These are phyloP conservation scores for Ceratocystis cacaofunesta DNA, from an alignment of 2,329 filamentous ascomycete genomes.

Conservation along the genomic window DNA sequence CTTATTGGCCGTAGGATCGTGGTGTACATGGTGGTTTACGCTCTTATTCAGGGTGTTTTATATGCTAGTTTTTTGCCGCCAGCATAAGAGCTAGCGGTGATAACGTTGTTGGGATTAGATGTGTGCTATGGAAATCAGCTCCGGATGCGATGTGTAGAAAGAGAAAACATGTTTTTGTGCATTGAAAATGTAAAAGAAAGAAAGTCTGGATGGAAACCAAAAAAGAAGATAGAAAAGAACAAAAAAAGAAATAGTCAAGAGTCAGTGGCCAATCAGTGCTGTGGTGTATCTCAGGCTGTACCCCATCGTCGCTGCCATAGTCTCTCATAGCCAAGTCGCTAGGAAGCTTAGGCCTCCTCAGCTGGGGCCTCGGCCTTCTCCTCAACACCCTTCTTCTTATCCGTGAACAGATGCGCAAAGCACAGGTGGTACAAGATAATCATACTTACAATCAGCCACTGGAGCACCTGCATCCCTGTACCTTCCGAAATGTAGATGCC, in stretches of 20 bases:
- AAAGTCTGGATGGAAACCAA: neutral
- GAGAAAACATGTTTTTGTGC: neutral
- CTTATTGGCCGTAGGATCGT: constrained; percentile 31
- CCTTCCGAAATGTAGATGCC: constrained; percentile 10
- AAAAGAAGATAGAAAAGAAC: neutral
- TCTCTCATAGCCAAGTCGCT: neutral
- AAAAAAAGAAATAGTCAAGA: neutral
- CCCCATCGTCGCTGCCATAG: neutral
- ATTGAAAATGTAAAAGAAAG: neutral
- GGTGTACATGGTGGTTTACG: constrained; percentile 67
- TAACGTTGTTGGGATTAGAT: neutral
- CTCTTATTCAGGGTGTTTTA: constrained; percentile 62
- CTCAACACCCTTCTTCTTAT: constrained; percentile 10
- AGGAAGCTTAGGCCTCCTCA: neutral
- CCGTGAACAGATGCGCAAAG: constrained; percentile 15
- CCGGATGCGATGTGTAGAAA: neutral
- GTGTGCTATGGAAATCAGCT: neutral
- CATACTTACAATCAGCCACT: constrained; percentile 16
- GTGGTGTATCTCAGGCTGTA: neutral
- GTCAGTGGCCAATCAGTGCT: neutral
- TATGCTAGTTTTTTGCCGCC: constrained; percentile 88
- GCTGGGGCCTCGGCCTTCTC: neutral
- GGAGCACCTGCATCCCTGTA: constrained; percentile 12
- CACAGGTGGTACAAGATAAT: constrained; percentile 16
- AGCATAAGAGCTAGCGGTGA: constrained; percentile 36